Evolutionary conservation across 805 yeast genomes (phyloP), one percentile per base, ranked within the genome.

Genomic region (Lachancea waltii): DNA sequence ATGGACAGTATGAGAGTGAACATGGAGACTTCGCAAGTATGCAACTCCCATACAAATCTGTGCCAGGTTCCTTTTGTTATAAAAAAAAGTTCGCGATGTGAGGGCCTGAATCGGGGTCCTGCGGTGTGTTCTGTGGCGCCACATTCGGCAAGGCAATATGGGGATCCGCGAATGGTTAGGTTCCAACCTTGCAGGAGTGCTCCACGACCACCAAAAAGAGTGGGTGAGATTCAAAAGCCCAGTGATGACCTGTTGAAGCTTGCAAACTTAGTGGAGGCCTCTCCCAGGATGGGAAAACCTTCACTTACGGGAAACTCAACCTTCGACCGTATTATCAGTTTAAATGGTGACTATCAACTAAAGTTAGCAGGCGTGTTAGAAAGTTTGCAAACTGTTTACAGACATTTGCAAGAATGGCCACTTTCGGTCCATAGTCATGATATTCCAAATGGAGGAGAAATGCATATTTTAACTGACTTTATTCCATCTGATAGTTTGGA

Each of bases 311-410:
- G 42, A 6, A 29, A 38, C 8, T 14, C 10, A 2, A 10, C 15
- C n/a, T n/a, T 17, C 9, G 42, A 38, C 23, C 17, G 26, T 16
- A 20, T 33, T 3, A 33, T 27, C 22, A 23, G 26, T 11, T 28
- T 29, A 21, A 38, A 38, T 23, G 33, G 33, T 20, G 37, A 33
- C 15, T 38, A 38, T 29, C 42, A 38, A 28, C 30, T 38, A 25
- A 32, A 38, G 22, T 8, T 38, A 7, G 42, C 42, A 9, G 33
- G 27, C 10, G 23, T 33, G 5, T 13, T 38, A n/a, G 37, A 33
- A 11, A 31, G 33, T 18, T 23, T 23, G 10, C 28, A 30, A 7
- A 16, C 10, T 10, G 21, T 32, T 4, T 38, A 25, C 16, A 17
- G 16, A 5, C 17, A 26, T 14, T 16, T 38, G 11, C 37, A 38